These are phyloP conservation scores for Microthlaspi erraticum DNA, from an alignment of 345 rosid species.

Conservation along the genomic window DNA sequence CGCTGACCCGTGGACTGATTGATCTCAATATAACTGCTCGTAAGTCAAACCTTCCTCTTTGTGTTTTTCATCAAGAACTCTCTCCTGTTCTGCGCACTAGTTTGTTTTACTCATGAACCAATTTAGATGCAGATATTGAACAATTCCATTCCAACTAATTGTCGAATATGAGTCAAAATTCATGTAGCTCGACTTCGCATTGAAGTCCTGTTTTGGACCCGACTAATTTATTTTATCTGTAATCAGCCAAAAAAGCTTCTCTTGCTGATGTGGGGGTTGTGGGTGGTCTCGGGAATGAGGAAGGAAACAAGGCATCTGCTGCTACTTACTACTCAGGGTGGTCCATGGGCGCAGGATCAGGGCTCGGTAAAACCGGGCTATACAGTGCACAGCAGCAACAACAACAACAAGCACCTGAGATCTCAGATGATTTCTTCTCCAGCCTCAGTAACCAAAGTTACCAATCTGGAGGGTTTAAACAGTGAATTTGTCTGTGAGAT, in stretches of 20 bases:
- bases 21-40: constrained; percentile 98
- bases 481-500: constrained; percentile 45
- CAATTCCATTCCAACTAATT: too few species aligned
- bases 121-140: constrained; percentile 2
- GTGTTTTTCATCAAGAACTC: constrained; percentile 13
- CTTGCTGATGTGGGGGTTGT: constrained; percentile 85
- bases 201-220: neutral
- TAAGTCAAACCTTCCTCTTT: constrained; percentile 52
- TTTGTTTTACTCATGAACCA: neutral
- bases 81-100: neutral
- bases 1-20: constrained; percentile 93
- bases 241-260: constrained; percentile 89
- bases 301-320: constrained; percentile 66
- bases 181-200: too few species aligned
- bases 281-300: constrained; percentile 71
- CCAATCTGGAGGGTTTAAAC: constrained; percentile 65
- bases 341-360: constrained; percentile 88
- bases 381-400: constrained; percentile 45
- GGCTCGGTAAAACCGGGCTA: constrained; percentile 70
- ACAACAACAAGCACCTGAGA: constrained; percentile 41
- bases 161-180: too few species aligned
- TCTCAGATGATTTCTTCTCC: constrained; percentile 72
- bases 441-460: constrained; percentile 63
- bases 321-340: constrained; percentile 79
- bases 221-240: constrained; percentile 39